A percentile compares a stretch with the other conserved stretches of the same genome.
Evolutionary conservation across 257 asterid species (phyloP).

Genomic region (Forsythia suspensa): DNA sequence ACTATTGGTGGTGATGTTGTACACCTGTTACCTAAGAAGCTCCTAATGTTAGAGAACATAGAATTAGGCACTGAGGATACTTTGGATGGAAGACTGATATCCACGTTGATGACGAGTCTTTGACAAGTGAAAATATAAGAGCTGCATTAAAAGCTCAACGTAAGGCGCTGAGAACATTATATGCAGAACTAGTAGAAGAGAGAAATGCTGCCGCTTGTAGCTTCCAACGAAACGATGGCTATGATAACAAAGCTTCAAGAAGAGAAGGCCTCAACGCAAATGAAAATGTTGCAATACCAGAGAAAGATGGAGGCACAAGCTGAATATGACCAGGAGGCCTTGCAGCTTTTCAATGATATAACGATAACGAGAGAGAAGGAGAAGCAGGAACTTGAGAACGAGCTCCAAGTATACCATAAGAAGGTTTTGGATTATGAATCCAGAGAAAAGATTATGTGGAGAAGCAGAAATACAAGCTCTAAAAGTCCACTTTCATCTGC

Average conservation of each 20-base stretch:
- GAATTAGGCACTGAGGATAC: slow-evolving; percentile 44
- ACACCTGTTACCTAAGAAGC: slow-evolving; percentile 35
- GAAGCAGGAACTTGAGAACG: slow-evolving; percentile 62
- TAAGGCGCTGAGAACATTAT: slow-evolving; percentile 44
- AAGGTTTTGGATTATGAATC: slow-evolving; percentile 37
- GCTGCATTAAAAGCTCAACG: slow-evolving; percentile 34
- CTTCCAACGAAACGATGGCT: slow-evolving; percentile 65
- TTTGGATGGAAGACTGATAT: slow-evolving; percentile 52
- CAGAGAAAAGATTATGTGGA: slow-evolving; percentile 33
- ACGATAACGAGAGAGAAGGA: slow-evolving; percentile 64
- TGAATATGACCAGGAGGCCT: slow-evolving; percentile 29
- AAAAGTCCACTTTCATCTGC: slow-evolving; percentile 38
- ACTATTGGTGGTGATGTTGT: not conserved
- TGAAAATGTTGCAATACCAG: no score
- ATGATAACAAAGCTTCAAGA: slow-evolving; percentile 69
- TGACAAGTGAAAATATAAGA: slow-evolving; percentile 32
- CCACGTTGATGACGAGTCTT: slow-evolving; percentile 35
- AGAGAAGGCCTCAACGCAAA: slow-evolving; percentile 65
- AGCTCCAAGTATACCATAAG: slow-evolving; percentile 3
- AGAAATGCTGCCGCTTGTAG: slow-evolving; percentile 56
- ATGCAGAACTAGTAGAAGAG: slow-evolving; percentile 67
- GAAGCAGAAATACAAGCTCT: slow-evolving; percentile 33
- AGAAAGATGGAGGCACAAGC: no score
- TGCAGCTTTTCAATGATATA: slow-evolving; percentile 66
- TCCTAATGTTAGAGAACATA: slow-evolving; percentile 33